Base-by-base conservation (phyloP, 2,329 filamentous ascomycete species). In the Chrysoporthe cubensis region DNA sequence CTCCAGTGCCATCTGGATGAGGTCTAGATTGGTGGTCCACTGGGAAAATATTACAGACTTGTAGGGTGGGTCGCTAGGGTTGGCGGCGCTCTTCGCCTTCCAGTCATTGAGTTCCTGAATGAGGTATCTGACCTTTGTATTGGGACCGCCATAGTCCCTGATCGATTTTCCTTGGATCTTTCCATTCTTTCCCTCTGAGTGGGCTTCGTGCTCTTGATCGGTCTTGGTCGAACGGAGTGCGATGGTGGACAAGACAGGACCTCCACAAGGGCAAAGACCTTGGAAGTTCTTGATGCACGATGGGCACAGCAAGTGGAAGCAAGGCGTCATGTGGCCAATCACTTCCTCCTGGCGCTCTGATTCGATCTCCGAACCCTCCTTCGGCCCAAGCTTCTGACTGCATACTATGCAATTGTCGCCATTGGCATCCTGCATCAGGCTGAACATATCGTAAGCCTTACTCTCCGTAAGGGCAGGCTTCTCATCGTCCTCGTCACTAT, bases 21-120 rank as follows among this genome's bases (percentile, higher is more conserved):
- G 87, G 76, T 98, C 94, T 18, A 99, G 87, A 76, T 98, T 94
- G 0, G 91, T 90, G 0, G 96, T 98, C 94, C 96, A 98, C n/a
- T 90, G 90, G 0, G 94, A 97, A 79, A 98, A 98, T 7, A 99
- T 89, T 16, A 99, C 94, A 37, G 93, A 96, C 78, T 97, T 98
- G 79, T 93, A 91, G 0, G 94, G 94, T 0, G 88, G 86, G 74
- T 94, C 88, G 13, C 86, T 80, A 0, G 88, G 87, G 11, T 87
- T 82, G 0, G 80, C 81, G 48, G 85, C 84, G 69, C 88, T 92
- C 75, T 90, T 87, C 0, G 83, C 82, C 67, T 88, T 87, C 63
- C 88, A 88, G 62, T 84, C 82, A 1, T 91, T 78, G 8, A 99
- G 85, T 70, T 93, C 89, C n/a, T 90, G 82, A 0, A 99, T 76